Conservation (phyloP, 2,329 filamentous ascomycete species). For the Colletotrichum shisoi region DNA sequence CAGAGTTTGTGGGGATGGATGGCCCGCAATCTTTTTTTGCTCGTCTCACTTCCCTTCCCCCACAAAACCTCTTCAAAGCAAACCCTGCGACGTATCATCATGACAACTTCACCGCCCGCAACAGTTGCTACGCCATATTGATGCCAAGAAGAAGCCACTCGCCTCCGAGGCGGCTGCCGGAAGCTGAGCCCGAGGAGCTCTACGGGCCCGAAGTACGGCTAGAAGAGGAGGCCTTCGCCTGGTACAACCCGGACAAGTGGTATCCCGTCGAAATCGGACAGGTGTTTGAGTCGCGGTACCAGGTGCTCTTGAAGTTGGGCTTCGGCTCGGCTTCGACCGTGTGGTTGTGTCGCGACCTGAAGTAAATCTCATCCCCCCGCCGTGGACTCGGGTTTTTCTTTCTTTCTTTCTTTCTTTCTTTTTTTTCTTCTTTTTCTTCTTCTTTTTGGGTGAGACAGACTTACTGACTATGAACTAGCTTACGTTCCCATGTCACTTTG, state of each 20-base stretch:
- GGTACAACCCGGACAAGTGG: slow-evolving; percentile 41
- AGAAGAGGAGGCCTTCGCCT: slow-evolving; percentile 43
- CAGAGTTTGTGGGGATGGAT: slow-evolving; percentile 6
- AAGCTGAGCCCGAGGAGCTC: slow-evolving; percentile 30
- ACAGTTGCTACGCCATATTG: not conserved
- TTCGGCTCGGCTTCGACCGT: slow-evolving; percentile 44
- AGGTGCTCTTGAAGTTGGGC: slow-evolving; percentile 44
- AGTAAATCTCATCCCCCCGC: slow-evolving; percentile 23
- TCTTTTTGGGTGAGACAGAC: rapidly evolving
- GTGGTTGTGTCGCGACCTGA: slow-evolving; percentile 43
- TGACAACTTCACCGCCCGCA: not conserved
- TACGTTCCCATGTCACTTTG: slow-evolving; percentile 29
- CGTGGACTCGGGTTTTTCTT: too few relatives aligned
- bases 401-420: too few relatives aligned
- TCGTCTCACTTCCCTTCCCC: not conserved
- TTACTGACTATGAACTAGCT: not conserved
- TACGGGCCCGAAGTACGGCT: slow-evolving; percentile 25
- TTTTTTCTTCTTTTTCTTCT: too few relatives aligned
- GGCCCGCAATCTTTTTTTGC: slow-evolving; percentile 4
- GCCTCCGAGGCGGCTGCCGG: slow-evolving; percentile 22
- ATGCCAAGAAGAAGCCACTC: slow-evolving; percentile 23
- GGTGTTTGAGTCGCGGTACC: slow-evolving; percentile 41
- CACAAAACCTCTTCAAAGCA: slow-evolving; percentile 13
- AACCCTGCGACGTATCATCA: not conserved
- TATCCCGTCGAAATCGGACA: slow-evolving; percentile 43